phyloP scores from a whole-genome alignment of 2,329 filamentous ascomycete genomes.

The Rhytidhysteron rufulum region DNA sequence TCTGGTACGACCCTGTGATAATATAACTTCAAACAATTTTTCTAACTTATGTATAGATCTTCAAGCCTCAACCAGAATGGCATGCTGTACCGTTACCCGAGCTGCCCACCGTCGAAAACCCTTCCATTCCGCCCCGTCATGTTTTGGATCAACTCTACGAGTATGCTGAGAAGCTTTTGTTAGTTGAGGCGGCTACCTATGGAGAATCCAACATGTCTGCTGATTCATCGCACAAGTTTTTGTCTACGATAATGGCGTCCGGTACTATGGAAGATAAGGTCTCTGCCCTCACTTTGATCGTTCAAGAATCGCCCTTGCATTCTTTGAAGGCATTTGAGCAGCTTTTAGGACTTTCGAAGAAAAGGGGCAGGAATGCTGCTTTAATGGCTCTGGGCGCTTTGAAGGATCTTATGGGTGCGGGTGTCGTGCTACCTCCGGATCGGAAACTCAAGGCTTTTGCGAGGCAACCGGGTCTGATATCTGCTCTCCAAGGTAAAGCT shows the following conservation, averaged over 20 bases:
- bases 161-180: slow-evolving; percentile 70
- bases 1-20: slow-evolving; percentile 22
- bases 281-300: slow-evolving; percentile 86
- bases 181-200: slow-evolving; percentile 75
- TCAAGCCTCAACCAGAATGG: slow-evolving; percentile 65
- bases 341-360: slow-evolving; percentile 74
- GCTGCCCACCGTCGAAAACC: slow-evolving; percentile 46
- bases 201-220: slow-evolving; percentile 65
- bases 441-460: slow-evolving; percentile 77
- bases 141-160: slow-evolving; percentile 59
- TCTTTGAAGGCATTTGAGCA: slow-evolving; percentile 86
- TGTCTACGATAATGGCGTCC: slow-evolving; percentile 93
- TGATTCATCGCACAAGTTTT: slow-evolving; percentile 89
- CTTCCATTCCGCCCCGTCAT: slow-evolving; percentile 47
- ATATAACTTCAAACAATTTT: slow-evolving; percentile 3
- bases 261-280: slow-evolving; percentile 97
- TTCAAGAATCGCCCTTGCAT: slow-evolving; percentile 94
- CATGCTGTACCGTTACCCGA: slow-evolving; percentile 55
- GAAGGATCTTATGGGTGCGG: slow-evolving; percentile 90
- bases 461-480: slow-evolving; percentile 72
- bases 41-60: slow-evolving; percentile 42
- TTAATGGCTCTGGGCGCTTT: slow-evolving; percentile 88
- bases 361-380: slow-evolving; percentile 88
- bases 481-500: slow-evolving; percentile 61
- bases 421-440: slow-evolving; percentile 76